phyloP scores from a whole-genome alignment of 169 alveolate genomes.

The Eimeria sp. region DNA sequence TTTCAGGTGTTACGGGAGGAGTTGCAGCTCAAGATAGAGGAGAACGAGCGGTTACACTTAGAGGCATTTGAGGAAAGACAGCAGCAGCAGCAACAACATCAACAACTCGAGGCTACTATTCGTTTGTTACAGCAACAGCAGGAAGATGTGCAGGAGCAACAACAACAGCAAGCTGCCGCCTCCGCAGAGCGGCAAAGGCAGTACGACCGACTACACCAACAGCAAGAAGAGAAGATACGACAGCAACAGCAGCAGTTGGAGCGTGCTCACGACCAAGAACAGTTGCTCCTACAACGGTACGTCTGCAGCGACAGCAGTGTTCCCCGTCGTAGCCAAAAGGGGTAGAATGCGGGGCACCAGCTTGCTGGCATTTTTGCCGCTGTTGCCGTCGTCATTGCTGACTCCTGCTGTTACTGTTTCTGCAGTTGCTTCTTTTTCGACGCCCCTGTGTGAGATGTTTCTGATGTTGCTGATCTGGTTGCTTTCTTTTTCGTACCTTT shows the following conservation, averaged over 20 bases:
- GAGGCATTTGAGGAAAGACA: constrained; percentile 59
- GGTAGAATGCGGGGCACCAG: not conserved
- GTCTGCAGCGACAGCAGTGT: not conserved
- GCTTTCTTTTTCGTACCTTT: not conserved
- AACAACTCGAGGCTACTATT: constrained; percentile 16
- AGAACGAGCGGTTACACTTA: constrained; percentile 53
- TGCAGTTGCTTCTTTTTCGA: not conserved
- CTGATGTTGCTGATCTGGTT: not conserved
- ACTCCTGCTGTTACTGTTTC: not conserved
- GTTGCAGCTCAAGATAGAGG: constrained; percentile 64
- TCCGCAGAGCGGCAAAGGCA: constrained; percentile 7
- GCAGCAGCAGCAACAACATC: constrained; percentile 73
- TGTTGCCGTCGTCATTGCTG: not conserved
- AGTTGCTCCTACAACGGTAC: constrained; percentile 25
- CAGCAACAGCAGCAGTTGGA: constrained; percentile 49
- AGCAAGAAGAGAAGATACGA: constrained; percentile 6
- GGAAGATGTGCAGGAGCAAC: not conserved
- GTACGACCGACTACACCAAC: constrained; percentile 9
- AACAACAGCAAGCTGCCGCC: constrained; percentile 23
- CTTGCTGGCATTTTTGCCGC: not conserved
- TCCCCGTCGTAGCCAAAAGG: not conserved
- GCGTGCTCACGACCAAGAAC: constrained; percentile 15
- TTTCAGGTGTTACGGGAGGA: constrained; percentile 43
- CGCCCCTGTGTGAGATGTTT: not conserved
- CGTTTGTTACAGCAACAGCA: not conserved